Conservation (phyloP, 306 rosid genomes). For the Lathyrus aphaca region DNA sequence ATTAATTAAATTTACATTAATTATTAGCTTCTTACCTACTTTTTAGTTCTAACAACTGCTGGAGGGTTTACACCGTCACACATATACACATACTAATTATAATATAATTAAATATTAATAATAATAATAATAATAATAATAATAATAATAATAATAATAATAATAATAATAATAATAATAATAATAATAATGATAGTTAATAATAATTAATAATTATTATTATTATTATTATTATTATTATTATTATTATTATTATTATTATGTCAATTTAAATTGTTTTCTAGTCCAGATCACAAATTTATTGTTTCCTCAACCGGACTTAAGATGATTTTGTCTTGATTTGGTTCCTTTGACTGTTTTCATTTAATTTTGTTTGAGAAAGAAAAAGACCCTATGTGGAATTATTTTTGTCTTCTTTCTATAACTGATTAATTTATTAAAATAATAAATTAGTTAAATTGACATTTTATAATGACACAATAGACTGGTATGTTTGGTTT, state of each 20-base stretch:
- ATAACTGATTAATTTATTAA: constrained; percentile 10
- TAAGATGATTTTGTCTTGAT: constrained; percentile 40
- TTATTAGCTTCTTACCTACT: constrained; percentile 35
- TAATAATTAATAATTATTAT: too few species aligned
- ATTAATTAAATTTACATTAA: constrained; percentile 36
- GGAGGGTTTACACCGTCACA: constrained; percentile 30
- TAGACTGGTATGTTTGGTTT: not conserved
- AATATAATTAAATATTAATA: not conserved
- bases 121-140: too few species aligned
- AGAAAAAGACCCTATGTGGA: not conserved
- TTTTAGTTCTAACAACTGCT: constrained; percentile 14
- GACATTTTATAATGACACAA: constrained; percentile 22
- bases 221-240: too few species aligned
- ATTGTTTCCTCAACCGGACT: constrained; percentile 40
- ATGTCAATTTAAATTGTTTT: constrained; percentile 41
- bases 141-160: not conserved
- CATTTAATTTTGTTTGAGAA: constrained; percentile 27
- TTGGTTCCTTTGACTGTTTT: constrained; percentile 40
- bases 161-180: too few species aligned
- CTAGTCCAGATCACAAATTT: constrained; percentile 36
- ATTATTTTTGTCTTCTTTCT: not conserved
- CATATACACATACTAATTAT: not conserved
- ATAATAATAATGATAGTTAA: too few species aligned
- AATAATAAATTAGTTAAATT: constrained; percentile 6
- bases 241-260: too few species aligned